These are phyloP conservation scores for Chamaecyparis obtusa DNA, from an alignment of 75 land plant genomes.

Conservation along the genomic window DNA sequence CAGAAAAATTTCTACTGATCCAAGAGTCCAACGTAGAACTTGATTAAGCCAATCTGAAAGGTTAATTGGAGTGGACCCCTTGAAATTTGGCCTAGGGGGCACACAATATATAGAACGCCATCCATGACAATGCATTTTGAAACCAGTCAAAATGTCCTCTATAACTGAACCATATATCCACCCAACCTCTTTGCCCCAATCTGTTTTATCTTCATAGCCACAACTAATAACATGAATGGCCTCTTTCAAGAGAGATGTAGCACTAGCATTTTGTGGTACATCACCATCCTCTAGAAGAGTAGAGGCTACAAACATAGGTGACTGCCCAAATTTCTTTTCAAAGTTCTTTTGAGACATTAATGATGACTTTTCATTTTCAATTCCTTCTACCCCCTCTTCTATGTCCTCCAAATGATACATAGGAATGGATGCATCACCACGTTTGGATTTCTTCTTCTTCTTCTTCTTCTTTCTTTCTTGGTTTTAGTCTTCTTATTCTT, in stretches of 20 bases:
- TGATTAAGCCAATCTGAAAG: conserved; percentile 70
- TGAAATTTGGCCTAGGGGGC: conserved; percentile 61
- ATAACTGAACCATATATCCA: conserved; percentile 86
- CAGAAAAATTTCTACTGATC: conserved; percentile 74
- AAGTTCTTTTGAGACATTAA: conserved; percentile 52
- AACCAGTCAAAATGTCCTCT: conserved; percentile 70
- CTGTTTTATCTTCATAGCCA: conserved; percentile 74
- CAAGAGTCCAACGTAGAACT: conserved; percentile 74
- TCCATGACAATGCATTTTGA: conserved; percentile 76
- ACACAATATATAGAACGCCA: conserved; percentile 84
- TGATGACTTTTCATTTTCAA: conserved; percentile 49
- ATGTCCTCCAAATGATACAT: conserved; percentile 26
- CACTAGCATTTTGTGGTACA: conserved; percentile 30
- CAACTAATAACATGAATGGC: conserved; percentile 82
- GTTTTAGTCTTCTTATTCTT: conserved; percentile 32
- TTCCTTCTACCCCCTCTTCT: conserved; percentile 39
- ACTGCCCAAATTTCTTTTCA: conserved; percentile 75
- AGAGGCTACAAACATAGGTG: conserved; percentile 60
- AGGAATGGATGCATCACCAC: conserved; percentile 16
- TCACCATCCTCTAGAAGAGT: conserved; percentile 58
- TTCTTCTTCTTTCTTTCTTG: conserved; percentile 6
- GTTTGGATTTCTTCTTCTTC: not conserved
- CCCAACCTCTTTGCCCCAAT: conserved; percentile 84
- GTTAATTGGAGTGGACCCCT: conserved; percentile 76
- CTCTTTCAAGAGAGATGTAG: conserved; percentile 70